Conservation (phyloP, 2,329 filamentous ascomycete genomes). For the Xylariales sp. region DNA sequence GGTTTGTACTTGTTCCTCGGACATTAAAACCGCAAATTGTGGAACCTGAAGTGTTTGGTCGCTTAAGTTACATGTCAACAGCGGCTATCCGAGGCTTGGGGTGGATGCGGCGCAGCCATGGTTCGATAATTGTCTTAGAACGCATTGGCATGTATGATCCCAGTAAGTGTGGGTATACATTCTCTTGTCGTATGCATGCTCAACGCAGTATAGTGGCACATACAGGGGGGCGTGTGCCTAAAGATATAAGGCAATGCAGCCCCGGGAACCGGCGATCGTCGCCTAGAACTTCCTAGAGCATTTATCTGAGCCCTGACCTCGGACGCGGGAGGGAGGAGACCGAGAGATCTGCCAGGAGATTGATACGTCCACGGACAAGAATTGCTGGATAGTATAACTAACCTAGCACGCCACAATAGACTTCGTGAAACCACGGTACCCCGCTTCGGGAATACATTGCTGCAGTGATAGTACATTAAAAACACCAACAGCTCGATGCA, state of each 20-base stretch:
- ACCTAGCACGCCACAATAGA: background rate
- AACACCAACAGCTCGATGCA: background rate
- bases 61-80: no score
- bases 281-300: background rate
- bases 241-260: background rate
- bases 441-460: background rate
- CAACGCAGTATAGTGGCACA: background rate
- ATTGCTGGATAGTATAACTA: background rate
- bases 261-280: background rate
- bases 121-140: background rate
- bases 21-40: no score
- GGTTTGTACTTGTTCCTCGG: no score
- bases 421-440: background rate
- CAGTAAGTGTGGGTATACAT: background rate
- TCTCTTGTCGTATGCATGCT: background rate
- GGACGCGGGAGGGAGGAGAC: background rate
- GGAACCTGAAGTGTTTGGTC: no score
- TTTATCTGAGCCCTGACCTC: background rate
- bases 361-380: background rate
- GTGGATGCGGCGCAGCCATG: background rate
- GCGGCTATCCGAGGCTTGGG: no score
- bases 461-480: background rate
- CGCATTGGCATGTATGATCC: background rate
- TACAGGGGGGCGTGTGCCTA: background rate
- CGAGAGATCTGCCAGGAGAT: background rate